phyloP scores from a whole-genome alignment of 805 yeast genomes.

The Pichia sporocuriosa region DNA sequence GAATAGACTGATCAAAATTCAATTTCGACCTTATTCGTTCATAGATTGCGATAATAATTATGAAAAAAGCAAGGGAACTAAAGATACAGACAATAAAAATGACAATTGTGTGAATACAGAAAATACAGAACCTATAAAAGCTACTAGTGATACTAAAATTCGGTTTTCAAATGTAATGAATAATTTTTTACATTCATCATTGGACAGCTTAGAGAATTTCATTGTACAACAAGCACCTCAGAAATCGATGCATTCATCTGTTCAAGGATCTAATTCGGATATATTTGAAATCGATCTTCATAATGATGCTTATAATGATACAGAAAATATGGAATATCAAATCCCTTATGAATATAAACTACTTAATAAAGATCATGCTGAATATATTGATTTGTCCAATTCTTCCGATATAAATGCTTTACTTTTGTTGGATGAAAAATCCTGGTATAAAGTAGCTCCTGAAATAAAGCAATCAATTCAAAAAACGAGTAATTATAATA shows the following conservation, averaged over 20 bases:
- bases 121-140: too few species aligned
- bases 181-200: slow-evolving; percentile 6
- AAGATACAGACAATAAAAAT: not conserved
- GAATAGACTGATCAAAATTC: not conserved
- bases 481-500: not conserved
- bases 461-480: slow-evolving; percentile 2
- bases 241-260: too few species aligned
- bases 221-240: slow-evolving; percentile 7
- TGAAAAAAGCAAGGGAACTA: not conserved
- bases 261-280: not conserved
- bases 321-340: not conserved
- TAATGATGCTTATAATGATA: not conserved
- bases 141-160: too few species aligned
- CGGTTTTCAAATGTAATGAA: slow-evolving; percentile 3
- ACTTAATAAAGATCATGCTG: slow-evolving; percentile 4
- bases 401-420: slow-evolving; percentile 1
- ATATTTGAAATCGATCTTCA: not conserved
- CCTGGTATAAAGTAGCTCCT: not conserved
- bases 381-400: slow-evolving; percentile 7
- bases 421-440: not conserved
- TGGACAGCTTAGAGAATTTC: slow-evolving; percentile 5
- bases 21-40: slow-evolving; percentile 7
- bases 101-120: not conserved
- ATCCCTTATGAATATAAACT: not conserved
- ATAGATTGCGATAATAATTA: not conserved